These are phyloP conservation scores for Hemisphaericaspora xylofermentans DNA, from an alignment of 1,139 yeast species.

Conservation along the genomic window DNA sequence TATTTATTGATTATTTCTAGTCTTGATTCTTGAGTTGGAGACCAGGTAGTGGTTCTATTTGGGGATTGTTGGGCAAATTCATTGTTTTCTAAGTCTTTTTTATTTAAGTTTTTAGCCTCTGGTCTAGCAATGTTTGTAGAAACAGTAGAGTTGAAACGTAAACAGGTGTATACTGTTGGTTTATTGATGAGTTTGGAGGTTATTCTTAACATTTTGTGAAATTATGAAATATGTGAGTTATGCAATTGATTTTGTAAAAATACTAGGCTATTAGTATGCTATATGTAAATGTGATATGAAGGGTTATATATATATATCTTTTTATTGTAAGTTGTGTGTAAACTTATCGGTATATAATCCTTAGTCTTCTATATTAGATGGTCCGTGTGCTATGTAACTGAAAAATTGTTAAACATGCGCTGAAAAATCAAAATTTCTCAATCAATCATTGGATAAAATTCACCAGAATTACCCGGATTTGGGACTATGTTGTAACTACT, in stretches of 20 bases:
- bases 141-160: slow-evolving; percentile 4
- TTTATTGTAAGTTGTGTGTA: no score
- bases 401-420: slow-evolving; percentile 4
- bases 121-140: slow-evolving; percentile 9
- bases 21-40: slow-evolving; percentile 65
- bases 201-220: slow-evolving; percentile 7
- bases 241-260: no score
- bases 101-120: slow-evolving; percentile 24
- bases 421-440: slow-evolving; percentile 9
- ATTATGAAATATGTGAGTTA: no score
- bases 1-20: slow-evolving; percentile 54
- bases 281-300: neutral
- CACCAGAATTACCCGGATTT: slow-evolving; percentile 6
- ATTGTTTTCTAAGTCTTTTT: slow-evolving; percentile 35
- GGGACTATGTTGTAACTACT: no score
- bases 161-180: slow-evolving; percentile 1
- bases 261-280: no score
- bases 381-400: no score
- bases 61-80: slow-evolving; percentile 64
- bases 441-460: slow-evolving; percentile 9
- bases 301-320: no score
- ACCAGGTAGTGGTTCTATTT: slow-evolving; percentile 70
- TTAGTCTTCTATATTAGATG: no score
- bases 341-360: no score
- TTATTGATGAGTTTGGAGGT: neutral